Base-by-base conservation (phyloP, 768 basidiomycete species). In the Mycena vulgaris region DNA sequence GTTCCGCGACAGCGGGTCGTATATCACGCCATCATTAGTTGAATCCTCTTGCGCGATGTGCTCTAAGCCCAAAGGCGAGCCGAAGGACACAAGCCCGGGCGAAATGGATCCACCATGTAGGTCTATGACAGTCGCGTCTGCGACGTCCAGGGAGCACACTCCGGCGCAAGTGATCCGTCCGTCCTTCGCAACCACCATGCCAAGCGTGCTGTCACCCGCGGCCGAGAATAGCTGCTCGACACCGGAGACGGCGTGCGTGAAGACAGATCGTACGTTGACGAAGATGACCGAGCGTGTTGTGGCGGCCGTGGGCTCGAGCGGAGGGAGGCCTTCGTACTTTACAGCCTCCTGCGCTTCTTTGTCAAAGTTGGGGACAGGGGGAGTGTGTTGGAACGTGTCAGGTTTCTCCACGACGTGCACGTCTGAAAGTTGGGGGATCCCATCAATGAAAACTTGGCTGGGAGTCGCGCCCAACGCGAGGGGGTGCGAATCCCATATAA, bases 401-500 rank as follows among this genome's bases (percentile, higher is more conserved):
- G 87, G 86, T 76, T 97, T 96, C 57, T 80, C 58, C 42, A 85
- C 77, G n/a, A 87, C 77, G 71, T 84, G 77, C 4, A 90, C 85
- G 3, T 80, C 75, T 35, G 82, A 74, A 2, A 94, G 75, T 76
- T 98, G 96, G 1, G 92, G 80, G 56, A 97, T 92, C 2, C 96
- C 96, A 75, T 98, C 96, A 68, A 97, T 94, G 80, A 90, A 95
- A 23, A 96, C 95, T 82, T 97, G 95, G 39, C 86, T 83, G 3
- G 95, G 95, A 0, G 94, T 95, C n/a, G 95, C 94, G 5, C 94
- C 94, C 6, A 97, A 82, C 0, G 92, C 88, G 13, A 97, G 84
- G 0, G 96, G 96, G 79, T 96, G 95, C 40, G 89, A 91, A 72
- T 94, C 93, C 92, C 93, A 94, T 2, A 95, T 83, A 33, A 96